Conservation (phyloP, 257 asterid genomes). For the Solanum dulcamara region DNA sequence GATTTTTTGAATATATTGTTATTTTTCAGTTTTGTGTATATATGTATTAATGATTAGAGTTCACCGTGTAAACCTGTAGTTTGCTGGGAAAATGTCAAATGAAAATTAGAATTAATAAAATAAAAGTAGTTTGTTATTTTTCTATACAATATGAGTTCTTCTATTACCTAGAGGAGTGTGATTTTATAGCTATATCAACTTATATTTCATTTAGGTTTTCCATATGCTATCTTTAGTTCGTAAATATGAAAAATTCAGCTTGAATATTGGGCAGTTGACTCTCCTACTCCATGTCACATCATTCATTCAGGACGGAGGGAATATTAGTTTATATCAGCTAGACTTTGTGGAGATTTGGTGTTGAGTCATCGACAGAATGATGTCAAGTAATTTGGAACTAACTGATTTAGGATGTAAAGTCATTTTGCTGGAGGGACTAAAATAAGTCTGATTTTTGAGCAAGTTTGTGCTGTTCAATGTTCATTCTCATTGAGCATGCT, state of each 20-base stretch:
- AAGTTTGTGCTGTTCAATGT: neutral
- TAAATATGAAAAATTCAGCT: neutral
- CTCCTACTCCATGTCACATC: neutral
- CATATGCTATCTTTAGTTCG: neutral
- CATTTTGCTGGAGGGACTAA: neutral
- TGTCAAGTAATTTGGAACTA: neutral
- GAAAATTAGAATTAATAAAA: neutral
- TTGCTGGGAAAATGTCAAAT: neutral
- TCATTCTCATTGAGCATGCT: neutral
- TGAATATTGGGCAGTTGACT: neutral
- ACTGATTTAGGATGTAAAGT: neutral
- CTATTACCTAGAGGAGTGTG: neutral
- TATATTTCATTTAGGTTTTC: neutral
- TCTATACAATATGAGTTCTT: neutral
- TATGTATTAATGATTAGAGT: neutral
- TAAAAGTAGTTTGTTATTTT: neutral
- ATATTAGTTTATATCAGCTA: neutral
- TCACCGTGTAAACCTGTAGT: neutral
- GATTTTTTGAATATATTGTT: neutral
- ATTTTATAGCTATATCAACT: neutral
- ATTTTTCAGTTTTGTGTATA: neutral
- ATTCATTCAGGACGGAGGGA: neutral
- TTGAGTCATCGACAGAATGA: neutral
- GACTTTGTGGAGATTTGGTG: neutral
- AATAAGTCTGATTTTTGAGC: neutral